Evolutionary conservation across 140 eudicot species (phyloP), one percentile per base, ranked within the genome.

Genomic region (Ambrosia hybrid): DNA sequence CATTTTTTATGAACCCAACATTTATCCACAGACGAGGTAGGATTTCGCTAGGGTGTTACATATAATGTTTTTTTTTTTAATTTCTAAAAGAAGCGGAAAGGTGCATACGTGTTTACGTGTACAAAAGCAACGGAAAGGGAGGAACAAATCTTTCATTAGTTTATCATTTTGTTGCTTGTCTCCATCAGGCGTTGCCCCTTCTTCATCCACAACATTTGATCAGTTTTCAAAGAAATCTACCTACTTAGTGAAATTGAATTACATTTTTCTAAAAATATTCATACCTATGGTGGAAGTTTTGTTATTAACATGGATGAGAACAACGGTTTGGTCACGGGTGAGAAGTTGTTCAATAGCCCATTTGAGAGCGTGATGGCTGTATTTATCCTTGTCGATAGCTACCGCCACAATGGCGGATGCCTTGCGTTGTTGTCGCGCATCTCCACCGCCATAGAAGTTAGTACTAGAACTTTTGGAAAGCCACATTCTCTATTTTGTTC

Each of bases 51-150:
- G n/a, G 14, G 14, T 11, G 55, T 49, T 11, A 8, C 15, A 49
- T 0, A 11, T 49, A 8, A 49, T 10, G 55, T 48, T 48, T 1
- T 48, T 9, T 12, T 7, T 49, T 49, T 9, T 48, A 7, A 4
- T 51, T 0, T 21, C 10, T 36, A 52, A 71, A 2, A 41, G 56
- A 51, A 0, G 8, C 4, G 52, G 37, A 15, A 51, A 26, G 26
- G 49, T 17, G 49, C 88, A 37, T 80, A 91, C 97, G 33, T 91
- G 87, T 85, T 88, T 91, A 34, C 90, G 95, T 4, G 83, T 77
- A 55, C 97, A 91, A 62, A 83, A 91, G 83, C 97, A 91, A 76
- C 82, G 97, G 71, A 88, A 91, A 55, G 92, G 67, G 70, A 82
- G 80, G 73, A 91, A 86, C 70, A 91, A 65, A 3, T 88, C 95